Percentiles rank a stretch among this genome's conserved stretches.
Evolutionary conservation across 2,329 filamentous ascomycete genomes (phyloP).

Genomic region (Microsporum canis): DNA sequence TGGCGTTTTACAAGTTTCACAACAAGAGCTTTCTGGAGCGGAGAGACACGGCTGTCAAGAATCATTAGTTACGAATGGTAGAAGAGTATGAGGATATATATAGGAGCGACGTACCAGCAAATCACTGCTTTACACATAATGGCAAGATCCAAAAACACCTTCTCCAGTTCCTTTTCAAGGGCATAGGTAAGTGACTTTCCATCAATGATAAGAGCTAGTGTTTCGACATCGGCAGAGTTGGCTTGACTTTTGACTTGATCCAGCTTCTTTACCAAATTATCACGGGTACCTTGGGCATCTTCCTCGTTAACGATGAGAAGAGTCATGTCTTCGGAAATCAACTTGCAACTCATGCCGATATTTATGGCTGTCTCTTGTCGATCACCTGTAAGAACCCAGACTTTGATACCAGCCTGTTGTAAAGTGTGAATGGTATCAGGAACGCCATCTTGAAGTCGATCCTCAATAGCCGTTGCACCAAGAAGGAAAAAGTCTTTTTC

Average conservation of each 20-base stretch:
- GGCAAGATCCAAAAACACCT: constrained; percentile 82
- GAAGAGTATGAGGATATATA: neutral
- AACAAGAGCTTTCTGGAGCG: constrained; percentile 90
- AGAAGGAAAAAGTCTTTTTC: constrained; percentile 85
- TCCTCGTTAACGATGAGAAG: constrained; percentile 94
- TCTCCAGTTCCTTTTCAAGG: constrained; percentile 86
- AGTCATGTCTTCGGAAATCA: constrained; percentile 98
- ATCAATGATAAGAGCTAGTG: constrained; percentile 85
- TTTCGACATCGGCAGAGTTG: constrained; percentile 52
- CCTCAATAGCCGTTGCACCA: constrained; percentile 93
- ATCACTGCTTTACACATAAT: constrained; percentile 98
- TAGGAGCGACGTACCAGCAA: constrained; percentile 49
- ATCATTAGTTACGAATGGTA: constrained; percentile 11
- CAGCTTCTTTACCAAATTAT: constrained; percentile 87
- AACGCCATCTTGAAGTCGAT: constrained; percentile 91
- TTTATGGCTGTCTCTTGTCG: constrained; percentile 98
- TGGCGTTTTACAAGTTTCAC: constrained; percentile 97
- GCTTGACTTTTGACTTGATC: constrained; percentile 80
- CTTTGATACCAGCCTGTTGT: constrained; percentile 93
- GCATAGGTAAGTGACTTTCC: constrained; percentile 91
- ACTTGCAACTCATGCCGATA: constrained; percentile 98
- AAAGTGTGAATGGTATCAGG: constrained; percentile 96
- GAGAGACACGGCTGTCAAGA: constrained; percentile 67
- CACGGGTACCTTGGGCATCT: constrained; percentile 60
- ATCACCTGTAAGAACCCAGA: constrained; percentile 96